Conservation (phyloP, 768 basidiomycete genomes). For the Clavaria fumosa region DNA sequence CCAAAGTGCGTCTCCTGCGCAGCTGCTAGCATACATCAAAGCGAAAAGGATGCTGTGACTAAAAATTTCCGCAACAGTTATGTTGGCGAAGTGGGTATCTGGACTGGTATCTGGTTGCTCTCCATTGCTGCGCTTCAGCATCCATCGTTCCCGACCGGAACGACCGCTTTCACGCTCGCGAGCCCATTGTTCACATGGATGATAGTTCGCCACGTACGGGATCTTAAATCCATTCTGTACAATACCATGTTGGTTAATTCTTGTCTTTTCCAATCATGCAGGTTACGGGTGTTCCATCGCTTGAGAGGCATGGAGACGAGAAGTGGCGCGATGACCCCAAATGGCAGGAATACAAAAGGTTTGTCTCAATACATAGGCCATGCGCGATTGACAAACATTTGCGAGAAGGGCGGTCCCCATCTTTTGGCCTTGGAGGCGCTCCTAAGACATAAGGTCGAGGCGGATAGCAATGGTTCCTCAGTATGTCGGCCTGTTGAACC, state of each 20-base stretch:
- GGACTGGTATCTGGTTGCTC: slow-evolving; percentile 50
- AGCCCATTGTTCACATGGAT: slow-evolving; percentile 54
- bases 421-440: slow-evolving; percentile 33
- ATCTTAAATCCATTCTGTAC: background rate
- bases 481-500: too few relatives aligned
- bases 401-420: slow-evolving; percentile 24
- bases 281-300: slow-evolving; percentile 55
- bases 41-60: background rate
- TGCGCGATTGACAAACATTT: background rate
- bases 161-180: slow-evolving; percentile 30
- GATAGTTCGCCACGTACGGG: slow-evolving; percentile 37
- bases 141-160: slow-evolving; percentile 28
- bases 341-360: slow-evolving; percentile 48
- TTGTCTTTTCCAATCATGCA: slow-evolving; percentile 14
- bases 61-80: slow-evolving; percentile 28
- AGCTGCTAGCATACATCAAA: background rate
- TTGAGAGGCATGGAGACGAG: slow-evolving; percentile 43
- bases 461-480: too few relatives aligned
- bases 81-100: slow-evolving; percentile 55
- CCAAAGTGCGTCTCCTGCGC: slow-evolving; percentile 39
- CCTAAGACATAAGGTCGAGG: too few relatives aligned
- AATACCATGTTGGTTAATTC: background rate
- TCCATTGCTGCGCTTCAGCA: slow-evolving; percentile 34
- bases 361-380: slow-evolving; percentile 7
- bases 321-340: slow-evolving; percentile 37